These are phyloP conservation scores for Termitomyces sp. DNA, from an alignment of 768 basidiomycete genomes.

Conservation along the genomic window DNA sequence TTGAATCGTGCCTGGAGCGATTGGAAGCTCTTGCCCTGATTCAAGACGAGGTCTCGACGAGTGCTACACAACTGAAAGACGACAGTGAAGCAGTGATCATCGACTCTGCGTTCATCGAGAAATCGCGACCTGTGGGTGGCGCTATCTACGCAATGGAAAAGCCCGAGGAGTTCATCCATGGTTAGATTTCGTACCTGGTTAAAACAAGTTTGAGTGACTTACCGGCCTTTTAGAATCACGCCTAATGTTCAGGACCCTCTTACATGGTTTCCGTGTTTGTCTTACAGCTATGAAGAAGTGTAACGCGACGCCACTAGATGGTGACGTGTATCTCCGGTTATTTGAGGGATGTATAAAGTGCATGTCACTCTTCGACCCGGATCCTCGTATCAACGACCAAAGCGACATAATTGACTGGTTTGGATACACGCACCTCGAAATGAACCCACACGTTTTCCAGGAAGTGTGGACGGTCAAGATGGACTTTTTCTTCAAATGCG, in stretches of 20 bases:
- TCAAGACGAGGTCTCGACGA: conserved; percentile 46
- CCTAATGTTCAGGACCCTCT: conserved; percentile 78
- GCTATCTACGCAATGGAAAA: conserved; percentile 77
- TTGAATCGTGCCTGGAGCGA: conserved; percentile 81
- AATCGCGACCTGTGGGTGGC: conserved; percentile 74
- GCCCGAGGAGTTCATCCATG: conserved; percentile 75
- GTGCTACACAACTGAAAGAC: conserved; percentile 46
- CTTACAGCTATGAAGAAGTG: conserved; percentile 74
- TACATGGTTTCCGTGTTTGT: conserved; percentile 83
- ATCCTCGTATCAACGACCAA: conserved; percentile 53
- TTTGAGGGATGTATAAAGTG: conserved; percentile 83
- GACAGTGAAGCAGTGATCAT: conserved; percentile 32
- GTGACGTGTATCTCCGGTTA: conserved; percentile 79
- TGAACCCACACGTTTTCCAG: conserved; percentile 90
- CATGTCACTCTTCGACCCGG: conserved; percentile 77
- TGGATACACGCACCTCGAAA: conserved; percentile 67
- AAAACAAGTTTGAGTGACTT: conserved; percentile 2
- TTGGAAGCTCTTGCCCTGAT: conserved; percentile 74
- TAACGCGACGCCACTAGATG: conserved; percentile 76
- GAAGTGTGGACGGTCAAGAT: conserved; percentile 95
- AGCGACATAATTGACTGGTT: conserved; percentile 87
- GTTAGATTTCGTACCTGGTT: conserved; percentile 34
- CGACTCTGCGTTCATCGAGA: conserved; percentile 74
- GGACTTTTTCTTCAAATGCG: conserved; percentile 81
- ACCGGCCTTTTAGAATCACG: conserved; percentile 61